Percentiles rank a stretch among this genome's conserved stretches.
phyloP scores from a whole-genome alignment of 2,329 filamentous ascomycete species.

The Calonectria montana region DNA sequence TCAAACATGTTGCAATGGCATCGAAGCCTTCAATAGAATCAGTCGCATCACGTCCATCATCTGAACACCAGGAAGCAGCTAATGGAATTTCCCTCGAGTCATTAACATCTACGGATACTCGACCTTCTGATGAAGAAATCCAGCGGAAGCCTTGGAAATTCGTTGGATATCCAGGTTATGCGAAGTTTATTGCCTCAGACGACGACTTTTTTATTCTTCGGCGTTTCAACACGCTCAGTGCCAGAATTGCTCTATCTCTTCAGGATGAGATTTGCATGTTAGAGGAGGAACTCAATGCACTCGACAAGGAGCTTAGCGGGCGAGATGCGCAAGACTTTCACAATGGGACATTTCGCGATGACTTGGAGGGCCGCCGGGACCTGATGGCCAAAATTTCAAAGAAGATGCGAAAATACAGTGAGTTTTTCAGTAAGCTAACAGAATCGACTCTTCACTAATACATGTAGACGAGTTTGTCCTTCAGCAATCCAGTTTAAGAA shows the following conservation, averaged over 20 bases:
- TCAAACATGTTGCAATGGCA: no score
- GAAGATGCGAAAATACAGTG: constrained; percentile 41
- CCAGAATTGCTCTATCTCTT: constrained; percentile 43
- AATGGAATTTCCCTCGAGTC: neutral
- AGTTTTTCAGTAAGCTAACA: neutral
- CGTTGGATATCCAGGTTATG: constrained; percentile 43
- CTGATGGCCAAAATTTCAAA: constrained; percentile 28
- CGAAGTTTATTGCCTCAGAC: constrained; percentile 45
- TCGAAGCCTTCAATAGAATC: no score
- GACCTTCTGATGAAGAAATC: neutral
- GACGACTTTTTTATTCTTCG: constrained; percentile 47
- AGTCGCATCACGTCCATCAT: neutral
- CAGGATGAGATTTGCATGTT: constrained; percentile 48
- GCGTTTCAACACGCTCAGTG: constrained; percentile 47
- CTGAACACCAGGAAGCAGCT: neutral
- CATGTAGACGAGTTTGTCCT: constrained; percentile 39
- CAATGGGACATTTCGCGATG: constrained; percentile 44
- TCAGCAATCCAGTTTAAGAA: constrained; percentile 35
- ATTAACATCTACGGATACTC: neutral
- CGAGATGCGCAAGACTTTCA: constrained; percentile 32
- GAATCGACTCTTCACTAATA: neutral
- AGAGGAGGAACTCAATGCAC: constrained; percentile 42
- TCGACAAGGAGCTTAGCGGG: constrained; percentile 40
- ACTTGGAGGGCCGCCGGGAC: constrained; percentile 32
- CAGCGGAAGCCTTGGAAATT: constrained; percentile 45